Conservation (phyloP, 306 rosid species). For the Cicer pinnatifidum region DNA sequence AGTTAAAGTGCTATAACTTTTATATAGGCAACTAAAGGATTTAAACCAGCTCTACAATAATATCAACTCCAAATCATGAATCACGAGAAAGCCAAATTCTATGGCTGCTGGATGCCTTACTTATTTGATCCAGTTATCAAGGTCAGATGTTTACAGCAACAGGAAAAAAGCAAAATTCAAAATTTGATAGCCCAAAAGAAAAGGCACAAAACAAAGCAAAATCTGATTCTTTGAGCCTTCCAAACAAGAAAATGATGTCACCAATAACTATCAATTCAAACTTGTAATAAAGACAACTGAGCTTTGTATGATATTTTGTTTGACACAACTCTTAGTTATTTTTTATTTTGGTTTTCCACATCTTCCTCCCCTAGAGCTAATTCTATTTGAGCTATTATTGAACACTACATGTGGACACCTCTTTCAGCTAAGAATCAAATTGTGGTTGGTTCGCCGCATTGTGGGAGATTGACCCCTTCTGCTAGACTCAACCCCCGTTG, state of each 20-base stretch:
- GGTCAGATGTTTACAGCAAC: slow-evolving; percentile 23
- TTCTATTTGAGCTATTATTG: too few species aligned
- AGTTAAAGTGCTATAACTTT: slow-evolving; percentile 12
- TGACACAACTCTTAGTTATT: neutral
- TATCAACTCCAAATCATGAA: neutral
- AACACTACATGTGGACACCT: too few species aligned
- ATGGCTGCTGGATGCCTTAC: neutral
- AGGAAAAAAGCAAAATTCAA: slow-evolving; percentile 24
- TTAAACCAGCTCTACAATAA: slow-evolving; percentile 35
- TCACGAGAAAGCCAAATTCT: neutral
- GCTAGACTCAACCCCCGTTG: too few species aligned
- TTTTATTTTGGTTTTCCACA: too few species aligned
- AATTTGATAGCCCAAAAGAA: neutral
- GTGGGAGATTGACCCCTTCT: too few species aligned
- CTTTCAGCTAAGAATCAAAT: too few species aligned
- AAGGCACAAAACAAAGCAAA: neutral
- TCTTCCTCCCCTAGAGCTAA: too few species aligned
- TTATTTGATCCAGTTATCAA: slow-evolving; percentile 4
- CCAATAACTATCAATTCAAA: slow-evolving; percentile 9
- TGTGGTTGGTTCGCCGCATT: too few species aligned
- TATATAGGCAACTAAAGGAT: slow-evolving; percentile 9
- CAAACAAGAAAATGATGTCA: neutral
- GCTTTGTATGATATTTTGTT: neutral
- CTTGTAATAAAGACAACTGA: neutral
- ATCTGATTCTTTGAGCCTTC: neutral